Evolutionary conservation across 2,329 filamentous ascomycete genomes (phyloP).

Genomic region (Aureobasidium uvarum): DNA sequence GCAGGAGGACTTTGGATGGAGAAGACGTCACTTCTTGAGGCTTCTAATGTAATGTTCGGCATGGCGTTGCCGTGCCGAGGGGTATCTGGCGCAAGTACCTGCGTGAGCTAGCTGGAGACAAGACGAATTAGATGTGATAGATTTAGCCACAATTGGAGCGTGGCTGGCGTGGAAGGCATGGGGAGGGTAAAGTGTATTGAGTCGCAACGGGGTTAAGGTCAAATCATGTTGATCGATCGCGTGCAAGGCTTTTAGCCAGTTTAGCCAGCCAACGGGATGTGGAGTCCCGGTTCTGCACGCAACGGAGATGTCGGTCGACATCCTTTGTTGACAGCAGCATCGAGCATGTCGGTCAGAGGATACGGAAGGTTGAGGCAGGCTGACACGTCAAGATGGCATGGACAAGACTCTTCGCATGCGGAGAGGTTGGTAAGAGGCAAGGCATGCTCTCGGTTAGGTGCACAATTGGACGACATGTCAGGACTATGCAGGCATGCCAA

Average conservation of each 20-base stretch:
- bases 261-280: conserved; percentile 23
- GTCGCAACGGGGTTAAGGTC: conserved; percentile 10
- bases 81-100: conserved; percentile 17
- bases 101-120: conserved; percentile 10
- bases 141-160: conserved; percentile 23
- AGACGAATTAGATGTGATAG: conserved; percentile 1
- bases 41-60: conserved; percentile 3
- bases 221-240: conserved; percentile 16
- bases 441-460: background rate
- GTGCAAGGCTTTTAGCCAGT: conserved; percentile 16
- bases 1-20: conserved; percentile 1
- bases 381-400: conserved; percentile 4
- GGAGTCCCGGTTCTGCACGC: background rate
- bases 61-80: conserved; percentile 12
- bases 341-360: background rate
- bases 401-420: background rate
- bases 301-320: conserved; percentile 12
- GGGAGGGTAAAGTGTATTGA: conserved; percentile 17
- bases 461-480: background rate
- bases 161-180: conserved; percentile 16
- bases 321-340: conserved; percentile 11
- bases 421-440: background rate
- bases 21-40: conserved; percentile 14
- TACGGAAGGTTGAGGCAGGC: conserved; percentile 6
- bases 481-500: background rate